These are phyloP conservation scores for Peniophora sp. DNA, from an alignment of 1,284 basidiomycete genomes.

Conservation along the genomic window DNA sequence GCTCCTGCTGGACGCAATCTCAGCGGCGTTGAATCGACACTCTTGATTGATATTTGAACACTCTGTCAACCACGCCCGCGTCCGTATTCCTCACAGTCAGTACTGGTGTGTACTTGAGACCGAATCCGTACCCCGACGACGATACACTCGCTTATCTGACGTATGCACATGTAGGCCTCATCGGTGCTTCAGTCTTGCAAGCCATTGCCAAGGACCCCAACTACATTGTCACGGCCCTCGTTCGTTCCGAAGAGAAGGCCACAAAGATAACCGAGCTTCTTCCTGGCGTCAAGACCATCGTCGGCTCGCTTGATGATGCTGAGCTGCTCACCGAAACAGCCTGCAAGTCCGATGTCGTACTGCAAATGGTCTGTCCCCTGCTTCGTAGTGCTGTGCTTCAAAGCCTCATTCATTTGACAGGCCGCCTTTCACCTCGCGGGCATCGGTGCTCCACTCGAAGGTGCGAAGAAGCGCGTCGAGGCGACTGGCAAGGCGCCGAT, in stretches of 20 bases:
- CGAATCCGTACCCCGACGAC: too few relatives aligned
- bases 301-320: constrained; percentile 25
- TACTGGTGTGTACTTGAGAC: constrained; percentile 21
- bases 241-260: constrained; percentile 33
- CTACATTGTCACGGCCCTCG: constrained; percentile 35
- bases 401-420: constrained; percentile 16
- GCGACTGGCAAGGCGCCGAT: constrained; percentile 28
- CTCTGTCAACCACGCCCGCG: not conserved
- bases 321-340: constrained; percentile 27
- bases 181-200: constrained; percentile 42
- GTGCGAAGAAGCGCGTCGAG: constrained; percentile 32
- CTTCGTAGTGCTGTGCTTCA: not conserved
- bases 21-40: too few relatives aligned
- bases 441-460: constrained; percentile 33
- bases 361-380: constrained; percentile 32
- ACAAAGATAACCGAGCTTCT: constrained; percentile 20
- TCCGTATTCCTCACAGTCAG: not conserved
- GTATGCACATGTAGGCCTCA: constrained; percentile 31
- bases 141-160: too few relatives aligned
- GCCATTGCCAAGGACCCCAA: constrained; percentile 30
- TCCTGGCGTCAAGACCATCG: constrained; percentile 20
- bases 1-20: too few relatives aligned
- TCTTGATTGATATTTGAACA: too few relatives aligned
- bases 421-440: constrained; percentile 35
- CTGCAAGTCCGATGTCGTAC: constrained; percentile 36